These are phyloP conservation scores for Bryoglossum gracile DNA, from an alignment of 495 filamentous ascomycete genomes.

Conservation along the genomic window DNA sequence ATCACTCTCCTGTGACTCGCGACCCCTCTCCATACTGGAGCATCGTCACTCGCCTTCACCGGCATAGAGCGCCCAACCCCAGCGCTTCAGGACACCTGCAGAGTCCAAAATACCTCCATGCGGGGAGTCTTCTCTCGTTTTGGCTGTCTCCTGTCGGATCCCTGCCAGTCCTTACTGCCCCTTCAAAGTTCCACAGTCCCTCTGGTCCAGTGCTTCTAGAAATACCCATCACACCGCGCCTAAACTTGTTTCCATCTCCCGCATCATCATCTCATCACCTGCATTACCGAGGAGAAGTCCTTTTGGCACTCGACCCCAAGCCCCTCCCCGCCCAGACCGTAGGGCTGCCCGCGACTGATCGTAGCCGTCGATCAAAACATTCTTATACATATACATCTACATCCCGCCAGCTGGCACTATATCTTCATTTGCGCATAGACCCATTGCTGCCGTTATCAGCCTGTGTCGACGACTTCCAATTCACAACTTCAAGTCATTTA, in stretches of 20 bases:
- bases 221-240: constrained; percentile 21
- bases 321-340: constrained; percentile 25
- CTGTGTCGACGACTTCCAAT: constrained; percentile 3
- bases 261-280: constrained; percentile 26
- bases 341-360: background rate
- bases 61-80: background rate
- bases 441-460: background rate
- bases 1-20: constrained; percentile 2
- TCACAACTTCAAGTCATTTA: background rate
- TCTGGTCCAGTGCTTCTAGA: constrained; percentile 13
- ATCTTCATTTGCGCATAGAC: background rate
- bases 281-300: constrained; percentile 25
- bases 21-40: too few relatives aligned
- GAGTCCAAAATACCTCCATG: background rate
- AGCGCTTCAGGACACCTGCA: constrained; percentile 13
- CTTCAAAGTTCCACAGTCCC: background rate
- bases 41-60: too few relatives aligned
- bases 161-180: too few relatives aligned
- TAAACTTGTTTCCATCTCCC: constrained; percentile 22
- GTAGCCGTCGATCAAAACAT: constrained; percentile 7
- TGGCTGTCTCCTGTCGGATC: background rate
- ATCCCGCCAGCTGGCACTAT: background rate
- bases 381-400: constrained; percentile 8
- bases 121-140: constrained; percentile 1
- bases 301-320: too few relatives aligned